Percentiles rank a stretch among this genome's conserved stretches.
Evolutionary conservation across 768 basidiomycete species (phyloP).

Genomic region (Dendrothele bispora): DNA sequence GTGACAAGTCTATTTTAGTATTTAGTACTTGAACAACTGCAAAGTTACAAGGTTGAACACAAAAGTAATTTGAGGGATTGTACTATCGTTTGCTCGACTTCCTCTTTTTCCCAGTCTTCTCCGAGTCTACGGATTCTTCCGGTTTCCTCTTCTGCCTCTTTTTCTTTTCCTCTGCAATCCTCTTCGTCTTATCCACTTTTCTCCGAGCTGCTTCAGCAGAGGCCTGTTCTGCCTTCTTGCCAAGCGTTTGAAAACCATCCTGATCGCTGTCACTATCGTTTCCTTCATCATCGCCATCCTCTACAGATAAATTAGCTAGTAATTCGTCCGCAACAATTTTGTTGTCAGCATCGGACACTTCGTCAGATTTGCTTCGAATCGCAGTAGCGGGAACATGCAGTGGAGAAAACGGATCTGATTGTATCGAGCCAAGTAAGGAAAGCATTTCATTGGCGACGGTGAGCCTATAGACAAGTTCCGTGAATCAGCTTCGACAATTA

Average conservation of each 20-base stretch:
- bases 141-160: constrained; percentile 26
- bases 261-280: constrained; percentile 8
- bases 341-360: constrained; percentile 20
- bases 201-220: not conserved
- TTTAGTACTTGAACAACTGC: not conserved
- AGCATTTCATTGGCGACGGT: constrained; percentile 94
- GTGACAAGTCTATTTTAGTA: not conserved
- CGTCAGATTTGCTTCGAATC: constrained; percentile 11
- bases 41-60: no score
- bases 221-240: constrained; percentile 12
- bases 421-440: constrained; percentile 82
- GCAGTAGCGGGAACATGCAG: constrained; percentile 41
- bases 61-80: no score
- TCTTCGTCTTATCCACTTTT: constrained; percentile 19
- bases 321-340: not conserved
- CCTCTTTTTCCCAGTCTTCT: not conserved
- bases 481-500: not conserved
- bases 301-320: constrained; percentile 4
- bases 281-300: constrained; percentile 10
- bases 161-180: constrained; percentile 22
- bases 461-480: constrained; percentile 49
- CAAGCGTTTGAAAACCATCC: constrained; percentile 14
- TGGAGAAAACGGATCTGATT: constrained; percentile 71
- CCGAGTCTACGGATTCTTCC: constrained; percentile 18
- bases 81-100: no score